Evolutionary conservation across 192 early-diverging fungal genomes (phyloP).

Genomic region (Linnemannia exigua): DNA sequence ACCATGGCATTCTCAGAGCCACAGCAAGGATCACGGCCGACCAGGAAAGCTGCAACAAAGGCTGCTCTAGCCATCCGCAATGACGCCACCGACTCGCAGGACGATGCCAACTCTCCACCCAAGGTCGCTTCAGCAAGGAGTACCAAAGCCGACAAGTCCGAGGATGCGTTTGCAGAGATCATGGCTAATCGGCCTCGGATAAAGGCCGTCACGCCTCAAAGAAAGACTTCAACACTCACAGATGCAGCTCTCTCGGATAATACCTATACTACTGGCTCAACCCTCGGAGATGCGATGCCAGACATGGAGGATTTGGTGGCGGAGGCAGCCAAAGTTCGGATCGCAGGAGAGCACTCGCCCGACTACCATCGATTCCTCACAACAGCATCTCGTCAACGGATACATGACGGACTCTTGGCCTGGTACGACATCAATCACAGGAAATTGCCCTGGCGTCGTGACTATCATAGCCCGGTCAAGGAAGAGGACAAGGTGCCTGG

Average conservation of each 20-base stretch:
- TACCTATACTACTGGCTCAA: background rate
- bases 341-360: slow-evolving; percentile 6
- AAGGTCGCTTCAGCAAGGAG: background rate
- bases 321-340: slow-evolving; percentile 35
- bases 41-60: slow-evolving; percentile 33
- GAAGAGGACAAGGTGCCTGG: slow-evolving; percentile 31
- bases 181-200: slow-evolving; percentile 21
- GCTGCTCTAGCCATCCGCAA: slow-evolving; percentile 45
- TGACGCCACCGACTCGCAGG: slow-evolving; percentile 18
- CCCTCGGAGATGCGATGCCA: slow-evolving; percentile 3
- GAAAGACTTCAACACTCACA: slow-evolving; percentile 1
- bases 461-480: slow-evolving; percentile 25
- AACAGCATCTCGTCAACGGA: slow-evolving; percentile 6
- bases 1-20: background rate
- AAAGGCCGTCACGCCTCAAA: background rate
- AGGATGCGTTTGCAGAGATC: slow-evolving; percentile 39
- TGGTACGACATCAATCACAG: slow-evolving; percentile 77
- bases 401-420: slow-evolving; percentile 63
- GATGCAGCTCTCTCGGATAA: background rate
- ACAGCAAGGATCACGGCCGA: slow-evolving; percentile 6
- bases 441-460: slow-evolving; percentile 75
- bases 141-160: background rate
- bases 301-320: slow-evolving; percentile 44
- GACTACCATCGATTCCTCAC: slow-evolving; percentile 58
- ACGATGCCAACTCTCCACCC: background rate